A percentile compares a stretch with the other conserved stretches of the same genome.
phyloP scores from a whole-genome alignment of 1,139 yeast species.

The Scheffersomyces lignicola region DNA sequence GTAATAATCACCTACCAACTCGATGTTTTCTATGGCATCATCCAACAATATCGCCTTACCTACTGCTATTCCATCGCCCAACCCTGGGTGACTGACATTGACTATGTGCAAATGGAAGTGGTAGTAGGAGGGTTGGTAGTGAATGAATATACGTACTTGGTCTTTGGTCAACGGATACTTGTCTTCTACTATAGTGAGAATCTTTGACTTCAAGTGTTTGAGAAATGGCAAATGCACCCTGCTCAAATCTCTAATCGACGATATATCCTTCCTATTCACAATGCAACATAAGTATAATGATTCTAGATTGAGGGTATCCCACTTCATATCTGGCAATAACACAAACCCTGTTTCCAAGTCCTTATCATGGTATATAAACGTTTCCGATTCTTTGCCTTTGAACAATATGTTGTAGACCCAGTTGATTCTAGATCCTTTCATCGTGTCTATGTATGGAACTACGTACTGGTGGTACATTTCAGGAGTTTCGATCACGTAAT shows the following conservation, averaged over 20 bases:
- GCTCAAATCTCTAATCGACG: slow-evolving; percentile 74
- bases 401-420: slow-evolving; percentile 90
- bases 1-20: slow-evolving; percentile 48
- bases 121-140: slow-evolving; percentile 94
- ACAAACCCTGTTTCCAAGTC: slow-evolving; percentile 59
- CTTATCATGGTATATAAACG: slow-evolving; percentile 63
- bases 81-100: slow-evolving; percentile 67
- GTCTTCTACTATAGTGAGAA: slow-evolving; percentile 48
- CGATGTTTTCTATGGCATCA: slow-evolving; percentile 74
- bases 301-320: slow-evolving; percentile 79
- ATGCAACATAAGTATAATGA: slow-evolving; percentile 78
- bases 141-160: slow-evolving; percentile 72
- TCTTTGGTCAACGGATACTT: slow-evolving; percentile 39
- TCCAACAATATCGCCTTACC: slow-evolving; percentile 86
- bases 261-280: slow-evolving; percentile 68
- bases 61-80: slow-evolving; percentile 67
- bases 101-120: slow-evolving; percentile 95
- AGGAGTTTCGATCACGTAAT: slow-evolving; percentile 78
- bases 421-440: slow-evolving; percentile 74
- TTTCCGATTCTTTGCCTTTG: slow-evolving; percentile 82
- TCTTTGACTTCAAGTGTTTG: slow-evolving; percentile 39
- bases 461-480: slow-evolving; percentile 63
- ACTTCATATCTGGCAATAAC: slow-evolving; percentile 80
- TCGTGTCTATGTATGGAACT: slow-evolving; percentile 72
- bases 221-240: slow-evolving; percentile 60